Conservation (phyloP, 768 basidiomycete genomes). For the Wakefieldia striispora region DNA sequence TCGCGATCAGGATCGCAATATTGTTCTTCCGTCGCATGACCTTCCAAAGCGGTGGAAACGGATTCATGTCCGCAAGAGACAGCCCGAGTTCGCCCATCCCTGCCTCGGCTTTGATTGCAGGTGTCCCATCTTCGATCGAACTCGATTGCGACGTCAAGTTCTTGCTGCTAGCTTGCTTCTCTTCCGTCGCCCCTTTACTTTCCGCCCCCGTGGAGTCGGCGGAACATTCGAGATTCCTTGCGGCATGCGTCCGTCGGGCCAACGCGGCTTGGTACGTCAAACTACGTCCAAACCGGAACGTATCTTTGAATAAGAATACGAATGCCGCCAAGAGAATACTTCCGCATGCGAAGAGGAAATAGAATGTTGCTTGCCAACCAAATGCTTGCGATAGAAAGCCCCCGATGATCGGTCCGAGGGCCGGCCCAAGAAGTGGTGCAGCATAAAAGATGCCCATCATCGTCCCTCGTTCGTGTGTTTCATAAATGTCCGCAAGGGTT, state of each 20-base stretch:
- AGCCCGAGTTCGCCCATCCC: conserved; percentile 42
- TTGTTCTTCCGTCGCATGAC: conserved; percentile 69
- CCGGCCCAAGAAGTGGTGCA: conserved; percentile 73
- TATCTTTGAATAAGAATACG: conserved; percentile 72
- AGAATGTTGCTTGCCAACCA: conserved; percentile 81
- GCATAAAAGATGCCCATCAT: conserved; percentile 83
- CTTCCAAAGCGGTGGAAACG: conserved; percentile 56
- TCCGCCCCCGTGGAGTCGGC: conserved; percentile 19
- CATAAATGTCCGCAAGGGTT: conserved; percentile 76
- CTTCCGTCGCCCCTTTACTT: conserved; percentile 5
- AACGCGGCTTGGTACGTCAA: conserved; percentile 72
- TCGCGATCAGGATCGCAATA: conserved; percentile 48
- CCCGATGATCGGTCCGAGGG: conserved; percentile 71
- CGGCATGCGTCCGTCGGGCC: conserved; percentile 38
- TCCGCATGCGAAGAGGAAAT: conserved; percentile 70
- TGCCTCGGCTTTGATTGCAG: conserved; percentile 11
- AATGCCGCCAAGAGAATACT: conserved; percentile 55
- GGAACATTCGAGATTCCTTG: conserved; percentile 18
- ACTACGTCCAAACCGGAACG: conserved; percentile 81
- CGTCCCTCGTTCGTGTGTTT: conserved; percentile 68
- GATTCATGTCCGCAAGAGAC: conserved; percentile 72
- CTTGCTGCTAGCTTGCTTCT: conserved; percentile 15
- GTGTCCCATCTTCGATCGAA: conserved; percentile 24
- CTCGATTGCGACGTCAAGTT: conserved; percentile 9
- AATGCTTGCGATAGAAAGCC: conserved; percentile 64